A percentile compares a stretch with the other conserved stretches of the same genome.
phyloP scores from a whole-genome alignment of 345 rosid species.

The Adansonia digitata region DNA sequence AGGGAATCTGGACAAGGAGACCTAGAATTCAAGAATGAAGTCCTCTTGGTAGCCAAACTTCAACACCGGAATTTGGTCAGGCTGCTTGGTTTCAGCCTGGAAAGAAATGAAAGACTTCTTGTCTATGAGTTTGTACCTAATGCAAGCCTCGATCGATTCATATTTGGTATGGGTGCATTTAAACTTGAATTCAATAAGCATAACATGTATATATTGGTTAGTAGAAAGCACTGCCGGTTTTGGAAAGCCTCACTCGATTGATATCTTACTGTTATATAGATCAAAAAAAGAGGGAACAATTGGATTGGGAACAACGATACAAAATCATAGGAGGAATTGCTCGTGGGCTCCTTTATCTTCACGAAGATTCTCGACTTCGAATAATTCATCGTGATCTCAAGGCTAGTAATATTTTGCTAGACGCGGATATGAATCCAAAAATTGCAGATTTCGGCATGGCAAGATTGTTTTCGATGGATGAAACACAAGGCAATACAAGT shows the following conservation, averaged over 20 bases:
- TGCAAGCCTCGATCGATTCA: neutral
- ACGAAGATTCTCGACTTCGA: constrained; percentile 23
- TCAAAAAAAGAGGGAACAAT: neutral
- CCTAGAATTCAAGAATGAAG: constrained; percentile 10
- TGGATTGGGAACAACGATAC: constrained; percentile 10
- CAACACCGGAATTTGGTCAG: constrained; percentile 9
- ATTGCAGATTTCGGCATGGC: constrained; percentile 19
- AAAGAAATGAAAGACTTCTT: neutral
- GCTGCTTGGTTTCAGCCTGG: constrained; percentile 4
- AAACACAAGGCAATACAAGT: constrained; percentile 7
- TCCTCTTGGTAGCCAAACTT: constrained; percentile 4
- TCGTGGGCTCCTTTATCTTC: constrained; percentile 33
- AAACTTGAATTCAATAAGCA: neutral
- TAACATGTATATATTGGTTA: neutral
- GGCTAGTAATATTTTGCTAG: constrained; percentile 13
- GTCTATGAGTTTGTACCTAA: constrained; percentile 9
- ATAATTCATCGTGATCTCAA: constrained; percentile 15
- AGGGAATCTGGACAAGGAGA: constrained; percentile 3
- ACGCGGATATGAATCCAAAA: neutral
- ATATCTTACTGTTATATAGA: neutral
- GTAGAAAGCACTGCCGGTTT: neutral
- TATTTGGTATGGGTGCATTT: neutral
- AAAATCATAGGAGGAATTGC: constrained; percentile 33
- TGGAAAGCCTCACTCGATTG: neutral
- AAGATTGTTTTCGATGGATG: neutral